Evolutionary conservation across 208 protist species (phyloP).

Genomic region (Tritrichomonas musculus): DNA sequence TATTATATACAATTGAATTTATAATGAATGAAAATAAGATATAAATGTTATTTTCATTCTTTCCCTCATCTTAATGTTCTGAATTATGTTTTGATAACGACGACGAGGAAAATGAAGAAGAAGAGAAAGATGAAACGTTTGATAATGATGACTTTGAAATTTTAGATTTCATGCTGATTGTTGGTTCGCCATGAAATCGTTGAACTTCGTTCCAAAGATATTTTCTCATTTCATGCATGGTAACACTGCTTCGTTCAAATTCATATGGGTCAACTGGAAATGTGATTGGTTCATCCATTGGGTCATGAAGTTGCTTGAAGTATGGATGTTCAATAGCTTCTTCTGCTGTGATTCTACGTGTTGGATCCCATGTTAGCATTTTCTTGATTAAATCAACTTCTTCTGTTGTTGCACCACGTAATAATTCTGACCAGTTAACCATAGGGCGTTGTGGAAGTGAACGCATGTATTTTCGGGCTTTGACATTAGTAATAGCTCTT

Average conservation of each 20-base stretch:
- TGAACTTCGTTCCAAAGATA: not conserved
- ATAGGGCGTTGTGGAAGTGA: constrained; percentile 57
- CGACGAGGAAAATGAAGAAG: too few species aligned
- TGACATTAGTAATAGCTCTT: constrained; percentile 58
- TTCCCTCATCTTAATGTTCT: too few species aligned
- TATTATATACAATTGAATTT: too few species aligned
- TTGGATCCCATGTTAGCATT: constrained; percentile 55
- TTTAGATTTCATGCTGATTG: too few species aligned
- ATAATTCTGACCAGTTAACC: constrained; percentile 49
- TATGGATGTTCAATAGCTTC: constrained; percentile 47
- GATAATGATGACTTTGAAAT: too few species aligned
- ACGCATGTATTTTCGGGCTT: constrained; percentile 72
- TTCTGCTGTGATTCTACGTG: constrained; percentile 50
- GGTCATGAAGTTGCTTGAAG: not conserved
- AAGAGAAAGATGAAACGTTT: too few species aligned
- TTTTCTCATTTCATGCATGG: not conserved
- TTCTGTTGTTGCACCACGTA: not conserved
- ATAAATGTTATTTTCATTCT: too few species aligned
- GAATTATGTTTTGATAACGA: too few species aligned
- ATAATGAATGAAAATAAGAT: too few species aligned
- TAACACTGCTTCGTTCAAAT: not conserved
- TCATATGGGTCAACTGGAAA: not conserved
- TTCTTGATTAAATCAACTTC: constrained; percentile 49
- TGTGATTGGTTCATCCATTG: constrained; percentile 4
- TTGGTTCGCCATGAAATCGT: not conserved